A percentile compares a stretch with the other conserved stretches of the same genome.
These are phyloP conservation scores for Syzygium jambos DNA, from an alignment of 345 rosid species.

Conservation along the genomic window DNA sequence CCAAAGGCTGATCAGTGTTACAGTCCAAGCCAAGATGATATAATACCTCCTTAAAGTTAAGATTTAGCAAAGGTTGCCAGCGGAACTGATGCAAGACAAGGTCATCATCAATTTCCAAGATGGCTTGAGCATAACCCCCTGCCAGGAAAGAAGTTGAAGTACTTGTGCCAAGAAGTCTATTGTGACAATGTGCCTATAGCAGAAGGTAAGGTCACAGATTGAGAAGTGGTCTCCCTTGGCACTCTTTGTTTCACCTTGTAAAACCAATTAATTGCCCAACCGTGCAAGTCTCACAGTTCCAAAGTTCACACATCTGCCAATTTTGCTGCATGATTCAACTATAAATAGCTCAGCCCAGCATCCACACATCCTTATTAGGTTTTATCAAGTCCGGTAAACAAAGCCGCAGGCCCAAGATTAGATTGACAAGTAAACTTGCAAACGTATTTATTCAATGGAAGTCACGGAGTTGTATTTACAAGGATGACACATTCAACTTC, in stretches of 20 bases:
- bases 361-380: no score
- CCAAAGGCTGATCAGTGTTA: not conserved
- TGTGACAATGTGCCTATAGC: not conserved
- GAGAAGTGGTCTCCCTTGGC: not conserved
- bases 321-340: not conserved
- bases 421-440: rapidly evolving
- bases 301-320: no score
- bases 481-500: not conserved
- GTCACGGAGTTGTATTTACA: not conserved
- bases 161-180: not conserved
- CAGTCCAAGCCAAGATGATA: not conserved
- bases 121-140: not conserved
- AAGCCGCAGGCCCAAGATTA: not conserved
- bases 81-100: not conserved
- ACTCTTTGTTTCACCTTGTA: not conserved
- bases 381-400: not conserved
- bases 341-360: rapidly evolving
- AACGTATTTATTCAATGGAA: not conserved
- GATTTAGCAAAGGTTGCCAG: not conserved
- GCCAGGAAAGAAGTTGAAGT: not conserved
- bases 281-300: no score
- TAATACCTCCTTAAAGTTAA: not conserved
- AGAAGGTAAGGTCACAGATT: not conserved
- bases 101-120: not conserved
- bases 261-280: no score